Evolutionary conservation across 352 stramenopile genomes (phyloP), one percentile per base, ranked within the genome.

Genomic region (Phytopythium boreale): DNA sequence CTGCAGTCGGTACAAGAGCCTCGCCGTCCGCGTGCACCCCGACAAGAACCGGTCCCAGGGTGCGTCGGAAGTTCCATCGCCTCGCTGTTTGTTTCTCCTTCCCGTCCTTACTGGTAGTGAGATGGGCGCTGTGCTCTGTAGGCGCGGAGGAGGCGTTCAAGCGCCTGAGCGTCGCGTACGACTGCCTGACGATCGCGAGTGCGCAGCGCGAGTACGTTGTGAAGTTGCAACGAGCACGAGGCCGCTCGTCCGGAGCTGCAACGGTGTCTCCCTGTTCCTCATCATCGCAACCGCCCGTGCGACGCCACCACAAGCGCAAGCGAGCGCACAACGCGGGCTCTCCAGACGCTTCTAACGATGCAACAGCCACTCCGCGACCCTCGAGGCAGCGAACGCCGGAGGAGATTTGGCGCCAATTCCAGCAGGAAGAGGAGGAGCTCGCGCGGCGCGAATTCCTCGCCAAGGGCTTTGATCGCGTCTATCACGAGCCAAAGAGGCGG

Each of bases 61-160:
- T 84, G 59, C 17, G 17, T 69, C 1, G 9, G 17, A 31, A 4
- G 51, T 14, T 14, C 41, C 20, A 52, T 1, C 49, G 29, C 22
- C 41, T 22, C 20, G 39, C 55, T 15, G 11, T 49, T 72, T 55
- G 7, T 44, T 6, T 26, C 26, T 22, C 53, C 44, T 34, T 34
- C 15, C 22, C 58, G 9, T 24, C 19, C 57, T 37, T 51, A 41
- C 22, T 37, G 31, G 46, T 29, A 43, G 0, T 47, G 50, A 14
- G 6, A 14, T 51, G 47, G 22, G 41, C 52, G 5, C 59, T 37
- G 44, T 69, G 34, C 59, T 37, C 47, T 69, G 34, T 64, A 95
- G 86, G 71, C 46, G 86, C 86, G 0, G 86, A 88, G 37, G 77
- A 83, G 14, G 84, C 84, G 6, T 95, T 95, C 72, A 91, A 92